These are phyloP conservation scores for Lycium barbarum DNA, from an alignment of 257 asterid species.

Conservation along the genomic window DNA sequence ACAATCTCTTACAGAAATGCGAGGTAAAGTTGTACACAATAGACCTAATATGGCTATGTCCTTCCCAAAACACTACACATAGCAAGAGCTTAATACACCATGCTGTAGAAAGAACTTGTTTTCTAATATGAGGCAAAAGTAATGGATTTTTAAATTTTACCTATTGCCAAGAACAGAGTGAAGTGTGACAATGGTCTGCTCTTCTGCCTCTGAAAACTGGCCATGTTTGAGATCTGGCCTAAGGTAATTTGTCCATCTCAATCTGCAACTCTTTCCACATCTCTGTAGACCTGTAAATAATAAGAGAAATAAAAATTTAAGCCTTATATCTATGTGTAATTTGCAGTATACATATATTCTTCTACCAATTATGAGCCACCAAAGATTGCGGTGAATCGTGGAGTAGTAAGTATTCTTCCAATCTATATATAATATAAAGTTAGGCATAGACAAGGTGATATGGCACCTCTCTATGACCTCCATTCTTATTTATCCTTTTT, in stretches of 20 bases:
- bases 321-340: neutral
- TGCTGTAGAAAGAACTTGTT: neutral
- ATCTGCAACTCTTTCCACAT: conserved; percentile 92
- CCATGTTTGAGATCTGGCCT: conserved; percentile 98
- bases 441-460: no score
- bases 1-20: neutral
- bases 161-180: conserved; percentile 94
- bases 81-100: neutral
- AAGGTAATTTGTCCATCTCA: conserved; percentile 96
- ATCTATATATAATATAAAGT: no score
- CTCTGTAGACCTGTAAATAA: conserved; percentile 71
- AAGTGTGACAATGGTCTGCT: conserved; percentile 85
- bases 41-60: neutral
- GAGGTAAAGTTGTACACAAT: neutral
- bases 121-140: neutral
- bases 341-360: neutral
- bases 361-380: neutral
- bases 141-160: conserved; percentile 36
- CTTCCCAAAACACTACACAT: neutral
- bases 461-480: no score
- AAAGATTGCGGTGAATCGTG: neutral
- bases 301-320: neutral
- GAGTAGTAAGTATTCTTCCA: neutral
- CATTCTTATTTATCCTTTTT: no score
- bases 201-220: conserved; percentile 87